phyloP scores from a whole-genome alignment of 2,329 filamentous ascomycete species.

The Aureobasidium sp. region DNA sequence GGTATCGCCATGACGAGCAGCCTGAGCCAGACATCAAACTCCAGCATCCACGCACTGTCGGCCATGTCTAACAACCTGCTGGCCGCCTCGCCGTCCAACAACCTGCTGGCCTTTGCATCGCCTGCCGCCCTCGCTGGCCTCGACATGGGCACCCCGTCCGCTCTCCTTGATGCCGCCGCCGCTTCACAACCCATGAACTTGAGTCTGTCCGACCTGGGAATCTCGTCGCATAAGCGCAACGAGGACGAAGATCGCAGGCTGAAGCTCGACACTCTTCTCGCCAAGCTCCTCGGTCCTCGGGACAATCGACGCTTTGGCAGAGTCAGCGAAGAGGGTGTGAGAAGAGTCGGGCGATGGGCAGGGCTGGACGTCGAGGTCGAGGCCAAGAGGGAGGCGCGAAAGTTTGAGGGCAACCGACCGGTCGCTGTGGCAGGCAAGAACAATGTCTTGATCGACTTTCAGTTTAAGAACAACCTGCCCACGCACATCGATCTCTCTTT shows the following conservation, averaged over 20 bases:
- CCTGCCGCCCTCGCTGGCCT: conserved; percentile 35
- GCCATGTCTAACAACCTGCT: conserved; percentile 20
- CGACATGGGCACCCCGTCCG: conserved; percentile 24
- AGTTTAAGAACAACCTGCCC: conserved; percentile 22
- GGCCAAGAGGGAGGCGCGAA: conserved; percentile 17
- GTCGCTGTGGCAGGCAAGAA: conserved; percentile 29
- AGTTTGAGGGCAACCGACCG: conserved; percentile 23
- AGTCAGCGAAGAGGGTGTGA: conserved; percentile 67
- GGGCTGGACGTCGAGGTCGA: conserved; percentile 46
- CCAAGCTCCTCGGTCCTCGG: conserved; percentile 26
- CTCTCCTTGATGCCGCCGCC: conserved; percentile 17
- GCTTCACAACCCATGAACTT: conserved; percentile 35
- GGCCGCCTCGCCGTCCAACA: conserved; percentile 21
- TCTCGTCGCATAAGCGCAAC: conserved; percentile 30
- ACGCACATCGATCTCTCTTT: conserved; percentile 55
- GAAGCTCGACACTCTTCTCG: conserved; percentile 51
- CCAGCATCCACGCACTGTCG: conserved; percentile 15
- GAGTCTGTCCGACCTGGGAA: conserved; percentile 34
- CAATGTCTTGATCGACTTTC: conserved; percentile 26
- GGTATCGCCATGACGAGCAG: conserved; percentile 26
- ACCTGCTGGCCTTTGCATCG: conserved; percentile 31
- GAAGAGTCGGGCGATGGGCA: conserved; percentile 57
- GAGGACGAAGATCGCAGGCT: conserved; percentile 46
- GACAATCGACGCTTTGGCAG: conserved; percentile 52
- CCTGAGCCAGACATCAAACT: conserved; percentile 21